Evolutionary conservation across 495 filamentous ascomycete species (phyloP), one percentile per base, ranked within the genome.

Genomic region (Cercophora sp.): DNA sequence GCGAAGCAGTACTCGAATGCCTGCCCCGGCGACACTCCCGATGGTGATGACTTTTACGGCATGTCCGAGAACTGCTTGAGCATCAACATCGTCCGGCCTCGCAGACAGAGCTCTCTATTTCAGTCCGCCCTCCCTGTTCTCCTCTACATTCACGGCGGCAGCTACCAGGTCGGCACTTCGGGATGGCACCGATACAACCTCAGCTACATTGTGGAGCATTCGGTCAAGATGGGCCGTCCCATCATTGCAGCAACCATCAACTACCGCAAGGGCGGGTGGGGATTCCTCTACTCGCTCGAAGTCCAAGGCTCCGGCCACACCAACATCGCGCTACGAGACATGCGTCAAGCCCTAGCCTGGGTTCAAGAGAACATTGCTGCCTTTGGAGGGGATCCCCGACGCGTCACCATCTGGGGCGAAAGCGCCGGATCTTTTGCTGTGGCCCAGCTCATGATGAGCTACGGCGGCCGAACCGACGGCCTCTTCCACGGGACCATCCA

Each of bases 101-200:
- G 74, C 6, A 13, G 8, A 13, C 8, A 32, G 1, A 76, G 75
- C 0, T 75, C 67, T 22, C 68, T 51, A 20, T 48, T 59, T 0
- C 59, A 60, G 2, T 58, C 72, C 4, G 73, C 74, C 11, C 63
- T 87, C 1, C 85, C 85, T 0, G 79, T 88, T 16, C 66, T 84
- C 36, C 72, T 85, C 6, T 87, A 83, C 81, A 87, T 89, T 32
- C 84, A 78, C 58, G 85, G 84, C 25, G 84, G 85, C 19, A 80
- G 75, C 1, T 87, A 85, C 56, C 79, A 85, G 58, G 61, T 81
- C 3, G 85, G 85, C 2, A 77, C 76, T 0, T 80, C 77, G 70
- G 52, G 39, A 39, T 34, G 42, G 35, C 31, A 48, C 32, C 65
- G 71, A 3, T 78, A 78, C 61, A 78, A 79, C 49, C 51, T 78